phyloP scores from a whole-genome alignment of 1,284 basidiomycete genomes.

The Microstroma glucosiphilum region DNA sequence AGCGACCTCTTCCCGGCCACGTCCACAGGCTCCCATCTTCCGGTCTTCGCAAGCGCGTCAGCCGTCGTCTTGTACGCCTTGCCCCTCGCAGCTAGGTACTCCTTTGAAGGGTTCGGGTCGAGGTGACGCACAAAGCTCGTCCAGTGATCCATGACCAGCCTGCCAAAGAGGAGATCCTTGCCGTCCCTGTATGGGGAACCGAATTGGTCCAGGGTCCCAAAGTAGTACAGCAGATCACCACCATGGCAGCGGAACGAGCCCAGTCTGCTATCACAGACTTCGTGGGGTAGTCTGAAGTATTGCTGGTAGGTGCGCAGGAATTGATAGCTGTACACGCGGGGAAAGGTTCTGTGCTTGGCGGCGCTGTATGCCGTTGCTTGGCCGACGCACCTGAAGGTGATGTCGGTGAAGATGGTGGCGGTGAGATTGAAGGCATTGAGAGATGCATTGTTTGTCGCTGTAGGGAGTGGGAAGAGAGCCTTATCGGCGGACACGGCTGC shows the following conservation, averaged over 20 bases:
- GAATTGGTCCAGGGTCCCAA: conserved; percentile 2
- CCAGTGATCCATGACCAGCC: conserved; percentile 13
- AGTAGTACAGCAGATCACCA: conserved; percentile 18
- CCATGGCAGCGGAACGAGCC: conserved; percentile 15
- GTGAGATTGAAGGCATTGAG: conserved; percentile 12
- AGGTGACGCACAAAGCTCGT: conserved; percentile 8
- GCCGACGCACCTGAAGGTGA: conserved; percentile 7
- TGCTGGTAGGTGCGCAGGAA: not conserved
- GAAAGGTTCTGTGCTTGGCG: not conserved
- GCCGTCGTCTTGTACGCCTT: not conserved
- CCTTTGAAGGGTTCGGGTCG: conserved; percentile 9
- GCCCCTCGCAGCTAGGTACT: conserved; percentile 8
- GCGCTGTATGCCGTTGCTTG: not conserved
- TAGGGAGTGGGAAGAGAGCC: conserved; percentile 4
- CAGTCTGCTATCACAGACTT: not conserved
- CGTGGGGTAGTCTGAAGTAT: not conserved
- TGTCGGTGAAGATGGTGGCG: conserved; percentile 6
- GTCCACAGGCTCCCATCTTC: not conserved
- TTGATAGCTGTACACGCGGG: conserved; percentile 2
- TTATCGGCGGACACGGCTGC: not conserved
- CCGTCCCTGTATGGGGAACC: conserved; percentile 12
- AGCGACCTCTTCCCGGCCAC: not conserved
- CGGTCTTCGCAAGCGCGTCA: not conserved
- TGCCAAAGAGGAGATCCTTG: conserved; percentile 6
- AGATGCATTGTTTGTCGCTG: not conserved